These are phyloP conservation scores for Trypethelium eluteriae DNA, from an alignment of 495 filamentous ascomycete species.

Conservation along the genomic window DNA sequence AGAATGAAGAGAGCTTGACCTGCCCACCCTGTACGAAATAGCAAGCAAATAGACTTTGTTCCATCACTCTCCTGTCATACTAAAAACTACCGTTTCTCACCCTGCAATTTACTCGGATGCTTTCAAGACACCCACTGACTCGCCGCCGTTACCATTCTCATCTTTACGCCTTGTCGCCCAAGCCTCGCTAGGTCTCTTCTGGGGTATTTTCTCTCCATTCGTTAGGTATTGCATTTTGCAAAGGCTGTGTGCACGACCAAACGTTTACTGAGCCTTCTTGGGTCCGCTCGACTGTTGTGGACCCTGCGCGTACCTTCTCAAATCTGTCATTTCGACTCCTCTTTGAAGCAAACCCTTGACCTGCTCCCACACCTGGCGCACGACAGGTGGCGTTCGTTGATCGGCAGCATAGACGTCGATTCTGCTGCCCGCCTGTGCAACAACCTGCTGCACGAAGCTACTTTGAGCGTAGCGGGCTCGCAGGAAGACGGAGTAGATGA, in stretches of 20 bases:
- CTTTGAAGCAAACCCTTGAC: constrained; percentile 66
- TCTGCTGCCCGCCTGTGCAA: constrained; percentile 62
- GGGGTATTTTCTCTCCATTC: neutral
- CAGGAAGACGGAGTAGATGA: constrained; percentile 84
- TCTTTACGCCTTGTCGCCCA: neutral
- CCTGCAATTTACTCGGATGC: neutral
- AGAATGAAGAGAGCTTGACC: neutral
- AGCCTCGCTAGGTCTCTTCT: neutral
- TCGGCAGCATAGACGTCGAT: constrained; percentile 75
- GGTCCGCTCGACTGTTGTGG: constrained; percentile 40
- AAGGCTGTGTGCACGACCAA: neutral
- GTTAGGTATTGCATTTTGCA: neutral
- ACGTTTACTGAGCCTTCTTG: constrained; percentile 47
- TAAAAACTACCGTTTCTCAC: neutral
- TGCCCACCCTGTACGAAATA: neutral
- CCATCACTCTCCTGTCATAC: neutral
- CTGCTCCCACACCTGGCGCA: constrained; percentile 70
- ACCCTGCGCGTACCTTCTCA: constrained; percentile 58
- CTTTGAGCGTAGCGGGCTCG: constrained; percentile 86
- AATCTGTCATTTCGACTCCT: constrained; percentile 71
- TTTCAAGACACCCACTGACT: neutral
- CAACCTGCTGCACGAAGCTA: constrained; percentile 75
- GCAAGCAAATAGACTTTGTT: neutral
- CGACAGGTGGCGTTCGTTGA: constrained; percentile 79
- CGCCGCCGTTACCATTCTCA: neutral